Evolutionary conservation across 495 filamentous ascomycete genomes (phyloP).

Genomic region (Neurospora sp.): DNA sequence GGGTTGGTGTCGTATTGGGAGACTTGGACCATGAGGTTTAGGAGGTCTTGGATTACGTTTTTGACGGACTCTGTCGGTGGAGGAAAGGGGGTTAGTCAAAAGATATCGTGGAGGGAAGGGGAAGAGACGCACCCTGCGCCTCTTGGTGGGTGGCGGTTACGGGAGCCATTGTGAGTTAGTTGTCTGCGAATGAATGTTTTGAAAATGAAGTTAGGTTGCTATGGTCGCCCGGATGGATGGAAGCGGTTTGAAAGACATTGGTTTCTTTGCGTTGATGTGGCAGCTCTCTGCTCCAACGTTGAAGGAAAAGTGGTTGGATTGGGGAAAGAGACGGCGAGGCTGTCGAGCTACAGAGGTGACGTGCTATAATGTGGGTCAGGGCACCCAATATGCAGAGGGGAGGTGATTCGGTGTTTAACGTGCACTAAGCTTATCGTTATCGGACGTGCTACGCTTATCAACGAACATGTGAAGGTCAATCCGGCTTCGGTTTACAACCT

Average conservation of each 20-base stretch:
- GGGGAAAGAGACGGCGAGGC: neutral
- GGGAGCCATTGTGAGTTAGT: conserved; percentile 32
- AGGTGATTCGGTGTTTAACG: neutral
- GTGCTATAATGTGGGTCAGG: neutral
- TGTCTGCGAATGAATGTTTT: neutral
- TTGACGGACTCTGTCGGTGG: conserved; percentile 46
- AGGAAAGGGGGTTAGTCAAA: conserved; percentile 3
- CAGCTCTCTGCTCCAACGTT: neutral
- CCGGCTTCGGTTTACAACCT: neutral
- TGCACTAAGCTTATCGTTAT: neutral
- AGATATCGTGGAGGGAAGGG: neutral
- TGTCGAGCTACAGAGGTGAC: neutral
- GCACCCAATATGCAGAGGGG: neutral
- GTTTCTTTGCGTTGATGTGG: neutral
- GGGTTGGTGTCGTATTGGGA: conserved; percentile 52
- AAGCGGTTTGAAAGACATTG: neutral
- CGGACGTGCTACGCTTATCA: neutral
- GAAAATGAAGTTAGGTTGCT: neutral
- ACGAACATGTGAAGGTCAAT: neutral
- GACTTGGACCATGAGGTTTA: conserved; percentile 65
- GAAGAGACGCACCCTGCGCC: conserved; percentile 31
- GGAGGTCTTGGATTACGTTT: conserved; percentile 75
- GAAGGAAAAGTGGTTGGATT: neutral
- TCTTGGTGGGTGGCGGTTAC: conserved; percentile 32
- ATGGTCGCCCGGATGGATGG: neutral